Evolutionary conservation across 2,329 filamentous ascomycete species (phyloP).

Genomic region (Calonectria honghensis): DNA sequence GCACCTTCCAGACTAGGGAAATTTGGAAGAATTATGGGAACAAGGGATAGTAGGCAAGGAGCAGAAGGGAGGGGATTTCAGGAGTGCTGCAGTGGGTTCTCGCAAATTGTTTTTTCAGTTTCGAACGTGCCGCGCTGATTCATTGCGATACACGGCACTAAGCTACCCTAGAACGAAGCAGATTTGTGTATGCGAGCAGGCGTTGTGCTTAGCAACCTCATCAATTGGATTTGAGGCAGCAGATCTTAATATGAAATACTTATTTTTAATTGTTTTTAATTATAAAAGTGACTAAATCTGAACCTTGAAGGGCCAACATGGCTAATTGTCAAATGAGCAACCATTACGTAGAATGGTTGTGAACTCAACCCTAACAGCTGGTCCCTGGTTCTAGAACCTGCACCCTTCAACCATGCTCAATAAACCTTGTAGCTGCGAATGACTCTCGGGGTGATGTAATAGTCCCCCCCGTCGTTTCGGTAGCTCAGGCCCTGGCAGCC

Average conservation of each 20-base stretch:
- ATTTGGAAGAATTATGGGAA: background rate
- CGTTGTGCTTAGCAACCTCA: background rate
- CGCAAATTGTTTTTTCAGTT: background rate
- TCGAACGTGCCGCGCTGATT: background rate
- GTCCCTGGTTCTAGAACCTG: background rate
- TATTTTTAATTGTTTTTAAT: background rate
- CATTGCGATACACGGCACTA: background rate
- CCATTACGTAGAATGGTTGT: background rate
- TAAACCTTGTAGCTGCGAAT: slow-evolving; percentile 35
- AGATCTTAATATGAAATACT: background rate
- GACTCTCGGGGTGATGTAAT: slow-evolving; percentile 30
- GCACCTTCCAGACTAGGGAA: background rate
- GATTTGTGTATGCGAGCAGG: background rate
- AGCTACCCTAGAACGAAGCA: background rate
- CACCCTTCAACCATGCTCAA: background rate
- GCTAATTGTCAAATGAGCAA: background rate
- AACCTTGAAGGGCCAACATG: background rate
- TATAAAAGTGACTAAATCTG: background rate
- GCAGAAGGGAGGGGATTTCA: background rate
- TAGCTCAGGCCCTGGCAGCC: slow-evolving; percentile 28
- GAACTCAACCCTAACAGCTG: background rate
- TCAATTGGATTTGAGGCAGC: background rate
- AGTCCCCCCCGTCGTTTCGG: slow-evolving; percentile 25
- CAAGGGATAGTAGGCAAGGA: background rate
- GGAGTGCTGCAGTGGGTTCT: background rate